phyloP scores from a whole-genome alignment of 2,329 filamentous ascomycete genomes.

The Phaeosphaeria sp. region DNA sequence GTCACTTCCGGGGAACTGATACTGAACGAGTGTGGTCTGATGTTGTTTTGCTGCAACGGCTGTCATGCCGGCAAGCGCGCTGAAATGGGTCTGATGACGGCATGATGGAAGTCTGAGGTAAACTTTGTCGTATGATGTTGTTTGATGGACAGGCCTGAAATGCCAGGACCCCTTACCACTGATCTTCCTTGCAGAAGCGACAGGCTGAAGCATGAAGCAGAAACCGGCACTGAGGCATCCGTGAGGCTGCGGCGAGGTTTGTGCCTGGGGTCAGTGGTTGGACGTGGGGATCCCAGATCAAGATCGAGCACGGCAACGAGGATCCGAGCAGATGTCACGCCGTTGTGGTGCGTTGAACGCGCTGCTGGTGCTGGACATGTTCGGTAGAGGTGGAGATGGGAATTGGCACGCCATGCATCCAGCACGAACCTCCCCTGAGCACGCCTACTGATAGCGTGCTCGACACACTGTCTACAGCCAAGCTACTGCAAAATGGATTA shows the following conservation, averaged over 20 bases:
- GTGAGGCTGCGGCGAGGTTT: conserved; percentile 22
- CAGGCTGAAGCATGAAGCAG: conserved; percentile 33
- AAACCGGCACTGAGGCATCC: conserved; percentile 46
- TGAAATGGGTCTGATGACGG: conserved; percentile 14
- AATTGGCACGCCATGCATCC: no score
- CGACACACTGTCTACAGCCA: not conserved
- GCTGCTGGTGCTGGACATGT: not conserved
- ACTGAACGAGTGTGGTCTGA: conserved; percentile 41
- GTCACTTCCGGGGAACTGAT: conserved; percentile 22
- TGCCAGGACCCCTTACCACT: conserved; percentile 17
- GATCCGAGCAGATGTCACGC: conserved; percentile 3
- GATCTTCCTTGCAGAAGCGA: conserved; percentile 21
- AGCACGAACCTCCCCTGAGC: no score
- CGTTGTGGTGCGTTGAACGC: not conserved
- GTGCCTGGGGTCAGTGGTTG: conserved; percentile 9
- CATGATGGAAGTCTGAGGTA: conserved; percentile 33
- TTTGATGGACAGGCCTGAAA: conserved; percentile 34
- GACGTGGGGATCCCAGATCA: conserved; percentile 3
- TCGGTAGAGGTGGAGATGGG: no score
- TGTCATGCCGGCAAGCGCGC: conserved; percentile 16
- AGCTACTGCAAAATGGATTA: not conserved
- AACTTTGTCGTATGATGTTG: conserved; percentile 48
- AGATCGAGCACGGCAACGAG: conserved; percentile 4
- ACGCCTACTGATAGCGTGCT: no score
- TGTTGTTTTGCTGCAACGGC: conserved; percentile 38